Conservation (phyloP, 1,284 basidiomycete species). For the Marasmius sp. region DNA sequence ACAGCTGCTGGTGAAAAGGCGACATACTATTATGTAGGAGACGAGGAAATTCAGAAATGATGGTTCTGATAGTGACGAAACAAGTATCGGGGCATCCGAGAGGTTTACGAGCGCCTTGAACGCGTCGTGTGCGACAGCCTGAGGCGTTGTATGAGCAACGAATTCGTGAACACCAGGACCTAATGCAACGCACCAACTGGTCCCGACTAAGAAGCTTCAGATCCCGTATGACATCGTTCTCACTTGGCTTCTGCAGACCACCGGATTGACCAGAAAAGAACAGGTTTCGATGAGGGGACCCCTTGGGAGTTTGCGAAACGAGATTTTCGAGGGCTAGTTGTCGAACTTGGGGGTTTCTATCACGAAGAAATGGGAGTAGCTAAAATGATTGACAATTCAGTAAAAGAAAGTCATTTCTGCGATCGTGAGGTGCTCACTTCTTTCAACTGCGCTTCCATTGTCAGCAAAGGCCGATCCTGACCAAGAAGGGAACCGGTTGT, state of each 20-base stretch:
- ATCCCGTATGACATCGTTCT: constrained; percentile 71
- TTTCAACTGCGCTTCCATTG: constrained; percentile 59
- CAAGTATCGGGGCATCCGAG: constrained; percentile 79
- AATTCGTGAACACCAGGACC: constrained; percentile 9
- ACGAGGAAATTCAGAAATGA: constrained; percentile 84
- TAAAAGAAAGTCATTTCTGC: not conserved
- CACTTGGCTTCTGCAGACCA: constrained; percentile 60
- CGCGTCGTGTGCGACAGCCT: constrained; percentile 94
- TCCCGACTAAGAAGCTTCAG: constrained; percentile 86
- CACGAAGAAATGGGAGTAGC: constrained; percentile 85
- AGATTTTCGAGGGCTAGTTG: constrained; percentile 86
- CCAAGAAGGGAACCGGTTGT: not conserved
- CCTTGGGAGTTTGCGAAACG: constrained; percentile 75
- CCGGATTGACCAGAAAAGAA: constrained; percentile 64
- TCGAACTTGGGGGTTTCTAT: constrained; percentile 85
- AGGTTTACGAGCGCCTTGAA: constrained; percentile 94
- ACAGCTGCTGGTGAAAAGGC: not conserved
- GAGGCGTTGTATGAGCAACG: constrained; percentile 16
- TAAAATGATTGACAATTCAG: constrained; percentile 28
- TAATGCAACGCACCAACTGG: constrained; percentile 58
- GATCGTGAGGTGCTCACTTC: constrained; percentile 44
- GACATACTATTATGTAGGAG: constrained; percentile 86
- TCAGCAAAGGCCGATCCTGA: not conserved
- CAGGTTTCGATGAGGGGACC: constrained; percentile 69
- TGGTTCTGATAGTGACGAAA: constrained; percentile 70